Base-by-base conservation (phyloP, 2,329 filamentous ascomycete genomes). In the Sclerotiophoma versabilis region DNA sequence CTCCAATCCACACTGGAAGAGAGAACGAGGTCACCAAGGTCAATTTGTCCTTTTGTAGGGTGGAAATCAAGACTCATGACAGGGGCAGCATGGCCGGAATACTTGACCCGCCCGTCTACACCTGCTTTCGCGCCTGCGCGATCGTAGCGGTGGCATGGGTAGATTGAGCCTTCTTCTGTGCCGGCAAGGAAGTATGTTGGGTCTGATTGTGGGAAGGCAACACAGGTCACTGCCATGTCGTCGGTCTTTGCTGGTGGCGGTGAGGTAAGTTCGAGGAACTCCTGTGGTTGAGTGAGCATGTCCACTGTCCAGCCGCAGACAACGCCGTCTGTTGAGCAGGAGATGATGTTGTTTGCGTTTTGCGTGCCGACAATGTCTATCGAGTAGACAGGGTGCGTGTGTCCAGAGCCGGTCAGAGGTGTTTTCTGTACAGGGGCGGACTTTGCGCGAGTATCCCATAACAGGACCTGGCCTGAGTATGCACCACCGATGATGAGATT, bases 271-370 rank as follows among this genome's bases (percentile, higher is more conserved):
- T 96, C 92, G 34, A 99, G 85, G 49, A 92, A 88, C 79, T 99
- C 95, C 76, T 98, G 93, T 0, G 95, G 95, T 75, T 97, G 92
- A 1, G 93, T 92, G 57, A 99, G 90, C 86, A 99, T 98, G 75
- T 99, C 96, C 60, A 97, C 92, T 49, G 91, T 93, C 95, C 95
- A 99, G 41, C 93, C 91, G 75, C 95, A 99, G 34, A 98, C 92
- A 9, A 96, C 92, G 49, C 95, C 95, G 71, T 99, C 95, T 0
- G 95, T 99, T 1, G 92, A 97, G 73, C 92, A 93, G 27, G 93
- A 97, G 66, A 99, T 90, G 72, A 99, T 96, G 75, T 98, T 99
- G 79, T 97, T 96, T 54, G 95, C 95, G 74, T 99, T 99, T 72
- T 98, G 95, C 0, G 96, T 99, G 60, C 95, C 95, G 43, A 99